Percentiles rank a stretch among this genome's conserved stretches.
These are phyloP conservation scores for Chaetomium cochliodes DNA, from an alignment of 495 filamentous ascomycete genomes.

Conservation along the genomic window DNA sequence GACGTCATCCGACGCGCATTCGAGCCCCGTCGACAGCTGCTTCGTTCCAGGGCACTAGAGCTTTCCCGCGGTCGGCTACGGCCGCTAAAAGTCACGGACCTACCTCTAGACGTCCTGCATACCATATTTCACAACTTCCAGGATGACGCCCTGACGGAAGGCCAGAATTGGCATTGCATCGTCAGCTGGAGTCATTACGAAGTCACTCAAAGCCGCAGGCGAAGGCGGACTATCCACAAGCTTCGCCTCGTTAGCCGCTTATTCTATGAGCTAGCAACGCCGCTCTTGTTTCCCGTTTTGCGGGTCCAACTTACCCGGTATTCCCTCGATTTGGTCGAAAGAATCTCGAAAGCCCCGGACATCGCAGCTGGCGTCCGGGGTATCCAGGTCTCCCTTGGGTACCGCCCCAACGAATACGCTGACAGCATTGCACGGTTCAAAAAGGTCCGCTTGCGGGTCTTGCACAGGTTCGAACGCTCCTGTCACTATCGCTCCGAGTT, in stretches of 20 bases:
- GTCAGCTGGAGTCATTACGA: neutral
- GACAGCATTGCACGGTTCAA: neutral
- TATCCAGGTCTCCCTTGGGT: neutral
- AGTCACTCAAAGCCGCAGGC: neutral
- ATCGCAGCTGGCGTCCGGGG: slow-evolving; percentile 11
- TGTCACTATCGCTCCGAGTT: neutral
- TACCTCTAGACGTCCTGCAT: slow-evolving; percentile 1
- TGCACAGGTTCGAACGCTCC: neutral
- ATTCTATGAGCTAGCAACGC: slow-evolving; percentile 2
- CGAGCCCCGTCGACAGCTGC: neutral
- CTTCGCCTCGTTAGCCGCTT: slow-evolving; percentile 6
- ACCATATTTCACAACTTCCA: neutral
- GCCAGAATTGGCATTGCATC: neutral
- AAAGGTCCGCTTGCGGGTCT: neutral
- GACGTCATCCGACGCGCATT: neutral
- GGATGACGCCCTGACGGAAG: neutral
- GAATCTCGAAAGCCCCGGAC: neutral
- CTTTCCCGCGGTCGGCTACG: neutral
- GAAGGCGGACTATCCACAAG: neutral
- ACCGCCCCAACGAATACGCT: neutral
- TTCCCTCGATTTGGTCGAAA: slow-evolving; percentile 5
- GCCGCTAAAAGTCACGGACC: neutral
- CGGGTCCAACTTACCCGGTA: neutral
- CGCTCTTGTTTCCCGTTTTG: slow-evolving; percentile 1
- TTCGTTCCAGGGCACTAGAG: neutral